Evolutionary conservation across 2,329 filamentous ascomycete species (phyloP), one percentile per base, ranked within the genome.

Genomic region (Rhynchosporium secalis): DNA sequence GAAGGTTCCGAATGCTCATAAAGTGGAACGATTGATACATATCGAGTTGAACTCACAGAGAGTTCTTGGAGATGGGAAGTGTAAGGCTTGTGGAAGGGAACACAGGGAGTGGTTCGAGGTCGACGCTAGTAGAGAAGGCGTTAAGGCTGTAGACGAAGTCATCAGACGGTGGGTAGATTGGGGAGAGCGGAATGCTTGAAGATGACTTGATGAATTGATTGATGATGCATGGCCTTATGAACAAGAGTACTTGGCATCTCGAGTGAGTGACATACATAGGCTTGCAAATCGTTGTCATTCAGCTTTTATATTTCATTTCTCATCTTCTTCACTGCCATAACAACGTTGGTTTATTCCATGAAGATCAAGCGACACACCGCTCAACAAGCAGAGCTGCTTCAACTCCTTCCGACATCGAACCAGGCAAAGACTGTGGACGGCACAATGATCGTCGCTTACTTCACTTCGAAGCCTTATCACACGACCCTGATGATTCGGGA

Each of bases 21-120:
- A 91, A 52, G 92, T 98, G 10, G 95, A 99, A 78, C 82, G 92
- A 31, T 77, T 99, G 62, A 89, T 98, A 49, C 95, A 99, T 75
- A 79, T 98, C 13, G 95, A 99, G 77, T 82, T 98, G n/a, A 81
- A 81, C 4, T 81, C 80, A 46, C 77, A 81, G 68, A 78, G 75
- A 75, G 86, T 77, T 62, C 86, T 81, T 78, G 84, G 1, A 64
- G 77, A 59, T 47, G 85, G 64, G 73, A 83, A 84, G 58, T 99
- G 95, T 71, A 80, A 81, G 4, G 83, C 86, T 1, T 99, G 95
- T 73, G 92, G 92, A 1, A 87, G 87, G 72, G 88, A 92, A 70
- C 95, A 99, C 75, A 81, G 88, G 58, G 95, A 99, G 78, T 99
- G 94, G 94, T 99, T 99, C 74, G 90, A 96, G 77, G 87, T 97